phyloP scores from a whole-genome alignment of 129 eudicot genomes.

The Mikania micrantha region DNA sequence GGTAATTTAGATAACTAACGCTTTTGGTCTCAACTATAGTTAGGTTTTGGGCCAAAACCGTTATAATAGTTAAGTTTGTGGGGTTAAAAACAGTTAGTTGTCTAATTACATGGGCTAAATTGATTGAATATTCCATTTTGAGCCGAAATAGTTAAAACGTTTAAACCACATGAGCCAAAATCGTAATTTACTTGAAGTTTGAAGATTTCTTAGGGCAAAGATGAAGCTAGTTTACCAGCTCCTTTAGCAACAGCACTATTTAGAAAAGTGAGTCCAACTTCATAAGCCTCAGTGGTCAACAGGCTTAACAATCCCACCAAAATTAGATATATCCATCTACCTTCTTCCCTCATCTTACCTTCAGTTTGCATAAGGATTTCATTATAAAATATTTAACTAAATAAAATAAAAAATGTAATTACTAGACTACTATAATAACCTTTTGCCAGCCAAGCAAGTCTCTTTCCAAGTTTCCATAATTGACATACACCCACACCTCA shows the following conservation, averaged over 20 bases:
- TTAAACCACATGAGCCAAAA: too few species aligned
- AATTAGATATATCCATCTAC: slow-evolving; percentile 27
- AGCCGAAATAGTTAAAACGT: too few species aligned
- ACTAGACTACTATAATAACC: neutral
- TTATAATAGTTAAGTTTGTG: too few species aligned
- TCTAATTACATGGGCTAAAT: too few species aligned
- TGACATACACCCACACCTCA: neutral
- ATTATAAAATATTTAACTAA: neutral
- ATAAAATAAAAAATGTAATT: neutral
- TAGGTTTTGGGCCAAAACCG: too few species aligned
- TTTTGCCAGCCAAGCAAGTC: neutral
- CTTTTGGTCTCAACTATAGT: too few species aligned
- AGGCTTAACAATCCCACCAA: slow-evolving; percentile 34
- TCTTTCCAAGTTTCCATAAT: neutral
- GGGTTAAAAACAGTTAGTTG: too few species aligned
- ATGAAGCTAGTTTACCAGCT: slow-evolving; percentile 53
- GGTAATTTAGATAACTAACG: too few species aligned
- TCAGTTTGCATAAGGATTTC: neutral
- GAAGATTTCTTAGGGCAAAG: neutral
- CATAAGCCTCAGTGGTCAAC: slow-evolving; percentile 43
- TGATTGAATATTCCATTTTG: too few species aligned
- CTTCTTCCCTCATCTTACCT: slow-evolving; percentile 32
- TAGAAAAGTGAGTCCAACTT: slow-evolving; percentile 67
- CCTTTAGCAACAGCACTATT: slow-evolving; percentile 84
- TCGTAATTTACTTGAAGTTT: neutral